Conservation (phyloP, 2,329 filamentous ascomycete species). For the Aspergillus fischeri region DNA sequence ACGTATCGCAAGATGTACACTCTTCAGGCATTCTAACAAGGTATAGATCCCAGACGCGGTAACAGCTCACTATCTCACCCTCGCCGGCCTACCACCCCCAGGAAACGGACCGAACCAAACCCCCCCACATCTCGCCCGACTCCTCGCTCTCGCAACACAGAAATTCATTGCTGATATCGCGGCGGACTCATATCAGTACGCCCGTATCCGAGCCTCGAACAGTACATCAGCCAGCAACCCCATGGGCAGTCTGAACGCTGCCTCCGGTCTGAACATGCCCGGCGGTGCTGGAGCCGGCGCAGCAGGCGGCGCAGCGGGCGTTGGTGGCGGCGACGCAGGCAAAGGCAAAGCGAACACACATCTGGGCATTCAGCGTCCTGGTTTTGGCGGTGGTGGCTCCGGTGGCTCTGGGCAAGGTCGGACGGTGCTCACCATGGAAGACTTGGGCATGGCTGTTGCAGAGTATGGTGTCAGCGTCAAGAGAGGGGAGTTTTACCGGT, state of each 20-base stretch:
- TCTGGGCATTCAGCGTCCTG: conserved; percentile 70
- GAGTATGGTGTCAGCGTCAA: conserved; percentile 98
- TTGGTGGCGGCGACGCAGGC: conserved; percentile 40
- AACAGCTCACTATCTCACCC: conserved; percentile 95
- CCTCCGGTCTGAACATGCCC: conserved; percentile 51
- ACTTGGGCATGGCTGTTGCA: conserved; percentile 93
- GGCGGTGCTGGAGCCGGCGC: conserved; percentile 54
- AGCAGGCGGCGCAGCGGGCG: conserved; percentile 49
- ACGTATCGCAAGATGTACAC: background rate
- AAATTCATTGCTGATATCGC: conserved; percentile 98
- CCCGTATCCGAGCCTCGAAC: conserved; percentile 88
- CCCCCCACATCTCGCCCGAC: conserved; percentile 78
- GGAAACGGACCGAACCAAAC: conserved; percentile 72
- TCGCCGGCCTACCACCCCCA: conserved; percentile 87
- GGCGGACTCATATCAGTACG: conserved; percentile 96
- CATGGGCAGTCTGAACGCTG: conserved; percentile 77
- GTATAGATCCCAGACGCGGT: conserved; percentile 90
- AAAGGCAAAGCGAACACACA: conserved; percentile 52
- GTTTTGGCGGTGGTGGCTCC: conserved; percentile 82
- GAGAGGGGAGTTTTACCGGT: conserved; percentile 94
- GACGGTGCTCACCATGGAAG: conserved; percentile 97
- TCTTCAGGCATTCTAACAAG: conserved; percentile 6
- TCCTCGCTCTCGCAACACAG: conserved; percentile 94
- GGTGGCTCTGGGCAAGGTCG: conserved; percentile 78
- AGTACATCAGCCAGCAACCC: conserved; percentile 82